These are phyloP conservation scores for Cercospora zeae-maydis DNA, from an alignment of 2,329 filamentous ascomycete genomes.

Conservation along the genomic window DNA sequence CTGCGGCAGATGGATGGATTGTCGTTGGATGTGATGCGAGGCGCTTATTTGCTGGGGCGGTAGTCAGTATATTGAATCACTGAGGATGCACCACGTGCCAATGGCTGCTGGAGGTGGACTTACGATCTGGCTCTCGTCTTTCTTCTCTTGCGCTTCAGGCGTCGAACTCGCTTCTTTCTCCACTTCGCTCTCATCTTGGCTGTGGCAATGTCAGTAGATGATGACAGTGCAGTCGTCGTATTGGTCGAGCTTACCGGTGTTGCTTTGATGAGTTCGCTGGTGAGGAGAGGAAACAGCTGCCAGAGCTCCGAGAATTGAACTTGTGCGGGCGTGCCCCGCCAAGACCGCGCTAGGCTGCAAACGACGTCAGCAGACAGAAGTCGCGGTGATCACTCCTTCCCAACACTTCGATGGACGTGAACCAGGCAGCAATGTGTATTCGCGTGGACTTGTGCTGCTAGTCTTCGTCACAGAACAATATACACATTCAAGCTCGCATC, in stretches of 20 bases:
- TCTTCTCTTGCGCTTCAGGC: constrained; percentile 99
- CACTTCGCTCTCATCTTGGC: constrained; percentile 89
- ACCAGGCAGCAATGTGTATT: not conserved
- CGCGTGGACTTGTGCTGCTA: not conserved
- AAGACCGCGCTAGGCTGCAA: constrained; percentile 13
- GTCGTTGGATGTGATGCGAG: constrained; percentile 36
- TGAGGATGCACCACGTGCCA: not conserved
- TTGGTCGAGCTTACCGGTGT: constrained; percentile 10
- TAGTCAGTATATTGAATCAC: constrained; percentile 19
- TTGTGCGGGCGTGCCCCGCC: constrained; percentile 14
- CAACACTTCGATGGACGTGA: not conserved
- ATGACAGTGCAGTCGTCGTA: not conserved
- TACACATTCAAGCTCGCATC: not conserved
- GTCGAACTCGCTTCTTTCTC: constrained; percentile 99
- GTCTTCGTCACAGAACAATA: no score
- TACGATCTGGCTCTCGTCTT: constrained; percentile 98
- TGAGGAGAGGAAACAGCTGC: constrained; percentile 13
- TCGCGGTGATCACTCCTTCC: constrained; percentile 3
- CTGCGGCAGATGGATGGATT: constrained; percentile 29
- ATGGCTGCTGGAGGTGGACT: constrained; percentile 42
- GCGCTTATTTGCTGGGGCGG: constrained; percentile 43
- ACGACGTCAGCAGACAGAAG: constrained; percentile 12
- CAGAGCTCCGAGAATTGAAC: constrained; percentile 16
- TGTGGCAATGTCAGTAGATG: constrained; percentile 18
- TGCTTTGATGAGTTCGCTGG: constrained; percentile 24